Percentiles rank a stretch among this genome's conserved stretches.
phyloP scores from a whole-genome alignment of 2,329 filamentous ascomycete species.

The Fusarium sp. region DNA sequence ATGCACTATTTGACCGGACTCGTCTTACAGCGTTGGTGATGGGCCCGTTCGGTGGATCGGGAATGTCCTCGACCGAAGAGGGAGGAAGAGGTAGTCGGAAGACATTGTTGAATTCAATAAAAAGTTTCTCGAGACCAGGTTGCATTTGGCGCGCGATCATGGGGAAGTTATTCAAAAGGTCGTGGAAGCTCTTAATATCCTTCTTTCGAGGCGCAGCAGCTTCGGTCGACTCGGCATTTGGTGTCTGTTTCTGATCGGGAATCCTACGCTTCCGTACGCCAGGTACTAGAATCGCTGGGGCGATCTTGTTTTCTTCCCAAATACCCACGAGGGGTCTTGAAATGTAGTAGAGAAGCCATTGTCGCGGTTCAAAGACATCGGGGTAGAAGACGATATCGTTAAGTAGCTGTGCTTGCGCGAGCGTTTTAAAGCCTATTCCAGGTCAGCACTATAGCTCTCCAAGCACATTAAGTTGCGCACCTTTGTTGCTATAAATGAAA shows the following conservation, averaged over 20 bases:
- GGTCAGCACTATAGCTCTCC: constrained; percentile 40
- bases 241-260: constrained; percentile 52
- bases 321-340: constrained; percentile 86
- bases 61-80: constrained; percentile 69
- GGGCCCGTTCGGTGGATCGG: constrained; percentile 69
- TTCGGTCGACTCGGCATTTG: constrained; percentile 57
- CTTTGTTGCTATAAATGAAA: constrained; percentile 95
- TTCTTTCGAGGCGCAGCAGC: constrained; percentile 73
- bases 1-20: constrained; percentile 64
- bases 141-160: constrained; percentile 98
- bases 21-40: constrained; percentile 66
- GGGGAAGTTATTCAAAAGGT: constrained; percentile 90
- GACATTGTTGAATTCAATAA: constrained; percentile 87
- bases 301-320: constrained; percentile 80
- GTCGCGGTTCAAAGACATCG: constrained; percentile 86
- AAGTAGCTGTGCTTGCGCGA: constrained; percentile 89
- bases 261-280: constrained; percentile 55
- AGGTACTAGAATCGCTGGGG: constrained; percentile 70
- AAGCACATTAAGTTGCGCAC: constrained; percentile 56
- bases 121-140: constrained; percentile 86
- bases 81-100: constrained; percentile 85
- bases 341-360: constrained; percentile 98
- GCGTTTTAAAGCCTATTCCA: constrained; percentile 82
- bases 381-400: constrained; percentile 89
- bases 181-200: constrained; percentile 89